A percentile compares a stretch with the other conserved stretches of the same genome.
Conservation (phyloP, 176 grass and related monocot species). For the sorghum (Sorghum bicolor) region Sorghum_bicolor_NCBIv3 NC_012870.2:46530501-46531000, state of each 20-base stretch:
- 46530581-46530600: too few relatives aligned
- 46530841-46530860: not conserved
- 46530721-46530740: too few relatives aligned
- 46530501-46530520: too few relatives aligned
- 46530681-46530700: not conserved
- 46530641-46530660: not conserved
- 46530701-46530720: not conserved
- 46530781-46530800: not conserved
- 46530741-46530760: not conserved
- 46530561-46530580: too few relatives aligned
- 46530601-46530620: too few relatives aligned
- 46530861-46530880: constrained; percentile 1
- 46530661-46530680: constrained; percentile 27
- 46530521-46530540: too few relatives aligned
- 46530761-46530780: constrained; percentile 22
- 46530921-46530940: too few relatives aligned
- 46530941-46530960: too few relatives aligned
- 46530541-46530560: too few relatives aligned
- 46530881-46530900: constrained; percentile 31
- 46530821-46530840: not conserved
- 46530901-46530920: too few relatives aligned
- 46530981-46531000: not conserved
- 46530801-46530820: not conserved
- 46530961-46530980: not conserved
- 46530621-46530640: too few relatives aligned